A percentile compares a stretch with the other conserved stretches of the same genome.
These are phyloP conservation scores for Annulohypoxylon maeteangense DNA, from an alignment of 495 filamentous ascomycete genomes.

Conservation along the genomic window DNA sequence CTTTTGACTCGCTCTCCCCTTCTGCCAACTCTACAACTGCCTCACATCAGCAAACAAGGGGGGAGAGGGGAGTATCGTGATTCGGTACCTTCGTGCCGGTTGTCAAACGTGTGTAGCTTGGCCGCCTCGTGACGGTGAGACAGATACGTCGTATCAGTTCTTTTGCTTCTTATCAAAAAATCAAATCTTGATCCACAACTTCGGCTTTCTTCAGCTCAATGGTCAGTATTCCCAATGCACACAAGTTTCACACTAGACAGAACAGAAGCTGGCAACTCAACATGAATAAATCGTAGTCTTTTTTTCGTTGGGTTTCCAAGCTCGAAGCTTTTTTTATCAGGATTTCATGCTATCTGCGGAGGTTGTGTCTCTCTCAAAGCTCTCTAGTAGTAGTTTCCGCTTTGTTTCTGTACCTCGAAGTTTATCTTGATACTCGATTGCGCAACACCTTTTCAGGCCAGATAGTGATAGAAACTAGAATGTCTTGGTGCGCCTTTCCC, in stretches of 20 bases:
- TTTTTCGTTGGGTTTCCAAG: slow-evolving; percentile 24
- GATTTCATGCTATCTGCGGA: slow-evolving; percentile 50
- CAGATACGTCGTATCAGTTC: slow-evolving; percentile 9
- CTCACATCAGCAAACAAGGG: slow-evolving; percentile 45
- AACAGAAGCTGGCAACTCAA: slow-evolving; percentile 37
- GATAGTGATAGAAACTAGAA: slow-evolving; percentile 38
- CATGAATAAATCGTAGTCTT: slow-evolving; percentile 4
- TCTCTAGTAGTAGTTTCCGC: slow-evolving; percentile 2
- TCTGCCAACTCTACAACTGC: slow-evolving; percentile 21
- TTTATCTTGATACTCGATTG: slow-evolving; percentile 45
- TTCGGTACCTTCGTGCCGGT: slow-evolving; percentile 25
- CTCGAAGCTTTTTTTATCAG: slow-evolving; percentile 42
- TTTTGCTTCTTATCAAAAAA: background rate
- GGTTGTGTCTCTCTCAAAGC: slow-evolving; percentile 41
- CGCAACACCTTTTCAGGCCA: slow-evolving; percentile 48
- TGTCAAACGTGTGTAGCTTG: slow-evolving; percentile 25
- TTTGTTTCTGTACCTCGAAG: slow-evolving; percentile 31
- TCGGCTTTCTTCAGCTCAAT: slow-evolving; percentile 28
- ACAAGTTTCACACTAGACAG: slow-evolving; percentile 21
- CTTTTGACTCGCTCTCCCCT: background rate
- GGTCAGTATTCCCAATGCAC: slow-evolving; percentile 30
- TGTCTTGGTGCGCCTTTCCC: slow-evolving; percentile 20
- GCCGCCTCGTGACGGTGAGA: slow-evolving; percentile 9
- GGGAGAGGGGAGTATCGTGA: slow-evolving; percentile 15
- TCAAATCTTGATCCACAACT: background rate